Conservation (phyloP, 2,329 filamentous ascomycete genomes). For the Fusarium austroafricanum region DNA sequence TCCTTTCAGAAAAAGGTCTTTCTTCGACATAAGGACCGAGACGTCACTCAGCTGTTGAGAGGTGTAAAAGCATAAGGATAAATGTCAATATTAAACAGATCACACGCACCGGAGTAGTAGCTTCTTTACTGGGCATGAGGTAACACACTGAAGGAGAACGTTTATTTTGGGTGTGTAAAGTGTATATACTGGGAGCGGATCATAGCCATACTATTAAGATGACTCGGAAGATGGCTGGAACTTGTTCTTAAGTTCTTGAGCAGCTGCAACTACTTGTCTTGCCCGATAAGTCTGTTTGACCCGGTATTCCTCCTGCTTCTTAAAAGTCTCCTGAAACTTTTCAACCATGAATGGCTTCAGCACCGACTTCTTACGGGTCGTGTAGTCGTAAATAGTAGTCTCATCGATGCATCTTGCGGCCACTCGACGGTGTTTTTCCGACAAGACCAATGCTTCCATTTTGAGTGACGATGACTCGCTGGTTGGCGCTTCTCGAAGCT, state of each 20-base stretch:
- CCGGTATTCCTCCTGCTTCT: neutral
- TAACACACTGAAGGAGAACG: too few species aligned
- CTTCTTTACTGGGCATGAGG: too few species aligned
- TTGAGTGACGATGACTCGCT: conserved; percentile 29
- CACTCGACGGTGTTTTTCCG: conserved; percentile 20
- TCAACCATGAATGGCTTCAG: conserved; percentile 35
- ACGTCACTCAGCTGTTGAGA: too few species aligned
- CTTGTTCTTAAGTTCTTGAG: neutral
- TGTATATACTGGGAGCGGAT: too few species aligned
- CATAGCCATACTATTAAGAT: too few species aligned
- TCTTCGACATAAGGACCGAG: neutral
- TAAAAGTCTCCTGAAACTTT: conserved; percentile 21
- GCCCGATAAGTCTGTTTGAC: conserved; percentile 1
- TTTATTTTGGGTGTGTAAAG: too few species aligned
- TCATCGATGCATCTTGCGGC: conserved; percentile 31
- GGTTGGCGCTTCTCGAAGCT: conserved; percentile 13
- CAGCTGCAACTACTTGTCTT: neutral
- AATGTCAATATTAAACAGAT: too few species aligned
- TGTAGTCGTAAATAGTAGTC: conserved; percentile 33
- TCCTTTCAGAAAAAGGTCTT: too few species aligned
- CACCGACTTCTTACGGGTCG: conserved; percentile 6
- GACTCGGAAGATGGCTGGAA: neutral
- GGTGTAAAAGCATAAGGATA: too few species aligned
- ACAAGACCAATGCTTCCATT: conserved; percentile 34
- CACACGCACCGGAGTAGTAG: too few species aligned